Conservation (phyloP, 352 stramenopile genomes). For the Phytophthora sojae region DNA sequence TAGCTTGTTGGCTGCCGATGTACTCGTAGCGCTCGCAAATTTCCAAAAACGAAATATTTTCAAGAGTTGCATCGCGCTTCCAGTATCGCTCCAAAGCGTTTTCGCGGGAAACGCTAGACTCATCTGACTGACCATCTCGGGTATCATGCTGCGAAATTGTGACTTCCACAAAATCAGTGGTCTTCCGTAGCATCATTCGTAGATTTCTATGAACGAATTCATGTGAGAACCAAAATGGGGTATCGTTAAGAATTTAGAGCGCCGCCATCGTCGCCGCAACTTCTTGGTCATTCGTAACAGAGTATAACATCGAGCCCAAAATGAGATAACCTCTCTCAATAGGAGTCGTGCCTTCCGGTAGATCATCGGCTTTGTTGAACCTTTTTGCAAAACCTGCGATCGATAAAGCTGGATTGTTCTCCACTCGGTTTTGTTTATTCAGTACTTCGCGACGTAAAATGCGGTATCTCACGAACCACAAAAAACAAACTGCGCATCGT, state of each 20-base stretch:
- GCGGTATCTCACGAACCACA: conserved; percentile 20
- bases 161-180: not conserved
- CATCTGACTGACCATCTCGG: not conserved
- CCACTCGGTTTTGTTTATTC: conserved; percentile 16
- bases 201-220: conserved; percentile 18
- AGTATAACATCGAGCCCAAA: conserved; percentile 28
- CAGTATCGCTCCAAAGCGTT: conserved; percentile 21
- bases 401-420: not conserved
- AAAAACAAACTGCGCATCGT: conserved; percentile 33
- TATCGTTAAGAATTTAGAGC: conserved; percentile 17
- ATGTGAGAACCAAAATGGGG: conserved; percentile 19
- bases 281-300: conserved; percentile 22
- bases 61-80: not conserved
- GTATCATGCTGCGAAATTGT: conserved; percentile 3
- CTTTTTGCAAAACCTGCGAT: not conserved
- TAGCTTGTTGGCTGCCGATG: not conserved
- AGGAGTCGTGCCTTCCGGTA: conserved; percentile 7
- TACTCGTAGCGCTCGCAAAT: conserved; percentile 20
- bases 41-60: conserved; percentile 11
- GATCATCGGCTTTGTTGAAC: not conserved
- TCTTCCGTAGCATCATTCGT: not conserved
- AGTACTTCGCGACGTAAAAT: conserved; percentile 43
- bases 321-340: conserved; percentile 22
- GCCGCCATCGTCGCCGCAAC: conserved; percentile 24
- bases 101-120: not conserved